Conservation (phyloP, 1,284 basidiomycete genomes). For the Inonotus obliquus region DNA sequence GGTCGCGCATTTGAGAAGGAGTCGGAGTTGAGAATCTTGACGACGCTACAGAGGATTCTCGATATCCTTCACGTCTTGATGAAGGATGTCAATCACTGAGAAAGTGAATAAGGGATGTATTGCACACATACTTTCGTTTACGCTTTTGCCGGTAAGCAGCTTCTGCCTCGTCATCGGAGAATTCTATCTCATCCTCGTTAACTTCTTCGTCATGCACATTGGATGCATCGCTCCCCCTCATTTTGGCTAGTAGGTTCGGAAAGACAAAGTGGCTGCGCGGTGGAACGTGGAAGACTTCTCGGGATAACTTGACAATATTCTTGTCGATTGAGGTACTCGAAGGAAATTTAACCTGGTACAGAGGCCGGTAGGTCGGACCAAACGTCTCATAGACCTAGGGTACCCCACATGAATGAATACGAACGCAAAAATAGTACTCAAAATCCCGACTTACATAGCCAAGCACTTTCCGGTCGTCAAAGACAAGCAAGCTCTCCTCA, state of each 20-base stretch:
- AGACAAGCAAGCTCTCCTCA: slow-evolving; percentile 81
- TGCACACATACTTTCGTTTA: slow-evolving; percentile 35
- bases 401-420: slow-evolving; percentile 13
- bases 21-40: slow-evolving; percentile 53
- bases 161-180: slow-evolving; percentile 88
- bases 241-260: slow-evolving; percentile 54
- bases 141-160: slow-evolving; percentile 55
- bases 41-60: slow-evolving; percentile 42
- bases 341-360: slow-evolving; percentile 78
- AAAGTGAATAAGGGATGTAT: slow-evolving; percentile 5
- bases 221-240: slow-evolving; percentile 87
- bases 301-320: slow-evolving; percentile 46
- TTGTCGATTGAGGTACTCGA: slow-evolving; percentile 51
- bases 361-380: slow-evolving; percentile 78
- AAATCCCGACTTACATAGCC: slow-evolving; percentile 60
- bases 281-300: slow-evolving; percentile 76
- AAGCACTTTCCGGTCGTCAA: slow-evolving; percentile 77
- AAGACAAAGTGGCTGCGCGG: slow-evolving; percentile 75
- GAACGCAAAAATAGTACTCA: not conserved
- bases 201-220: slow-evolving; percentile 90
- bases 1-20: slow-evolving; percentile 48
- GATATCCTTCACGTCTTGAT: slow-evolving; percentile 47
- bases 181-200: slow-evolving; percentile 80
- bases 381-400: slow-evolving; percentile 84
- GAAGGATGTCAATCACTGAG: not conserved